A percentile compares a stretch with the other conserved stretches of the same genome.
Conservation (phyloP, 73 alveolate species). For the Paramecium sexaurelia region DNA sequence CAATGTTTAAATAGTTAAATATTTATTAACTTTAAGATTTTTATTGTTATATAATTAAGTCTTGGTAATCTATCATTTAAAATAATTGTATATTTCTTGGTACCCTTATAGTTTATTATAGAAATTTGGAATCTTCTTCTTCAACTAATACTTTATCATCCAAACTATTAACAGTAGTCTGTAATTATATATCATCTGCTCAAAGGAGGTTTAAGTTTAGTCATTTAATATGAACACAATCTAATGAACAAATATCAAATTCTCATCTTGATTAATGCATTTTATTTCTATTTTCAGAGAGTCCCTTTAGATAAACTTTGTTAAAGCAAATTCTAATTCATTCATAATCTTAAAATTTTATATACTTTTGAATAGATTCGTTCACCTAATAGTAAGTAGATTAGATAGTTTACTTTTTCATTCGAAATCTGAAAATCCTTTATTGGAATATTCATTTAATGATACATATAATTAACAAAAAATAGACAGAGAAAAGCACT, state of each 20-base stretch:
- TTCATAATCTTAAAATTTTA: conserved; percentile 81
- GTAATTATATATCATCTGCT: conserved; percentile 86
- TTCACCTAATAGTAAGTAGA: conserved; percentile 73
- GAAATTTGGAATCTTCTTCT: conserved; percentile 48
- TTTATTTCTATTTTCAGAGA: conserved; percentile 87
- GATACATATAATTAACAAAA: not conserved
- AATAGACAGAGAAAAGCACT: not conserved
- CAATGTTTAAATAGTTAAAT: conserved; percentile 55
- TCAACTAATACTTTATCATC: conserved; percentile 57
- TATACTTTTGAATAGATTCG: conserved; percentile 84
- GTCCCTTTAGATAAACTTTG: conserved; percentile 79
- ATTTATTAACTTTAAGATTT: conserved; percentile 51
- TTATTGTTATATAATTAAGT: conserved; percentile 79
- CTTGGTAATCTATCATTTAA: conserved; percentile 93
- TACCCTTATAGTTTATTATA: conserved; percentile 89
- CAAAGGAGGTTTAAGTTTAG: conserved; percentile 96
- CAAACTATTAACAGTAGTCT: conserved; percentile 50
- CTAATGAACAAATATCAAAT: conserved; percentile 96
- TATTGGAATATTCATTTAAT: conserved; percentile 23
- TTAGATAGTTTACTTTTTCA: not conserved
- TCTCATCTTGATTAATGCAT: conserved; percentile 90
- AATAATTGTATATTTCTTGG: conserved; percentile 85
- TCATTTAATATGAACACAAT: conserved; percentile 96
- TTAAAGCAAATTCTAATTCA: conserved; percentile 79
- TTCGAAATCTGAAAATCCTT: conserved; percentile 34